Evolutionary conservation across 2,329 filamentous ascomycete genomes (phyloP).

Genomic region (Lasiodiplodia sp.): DNA sequence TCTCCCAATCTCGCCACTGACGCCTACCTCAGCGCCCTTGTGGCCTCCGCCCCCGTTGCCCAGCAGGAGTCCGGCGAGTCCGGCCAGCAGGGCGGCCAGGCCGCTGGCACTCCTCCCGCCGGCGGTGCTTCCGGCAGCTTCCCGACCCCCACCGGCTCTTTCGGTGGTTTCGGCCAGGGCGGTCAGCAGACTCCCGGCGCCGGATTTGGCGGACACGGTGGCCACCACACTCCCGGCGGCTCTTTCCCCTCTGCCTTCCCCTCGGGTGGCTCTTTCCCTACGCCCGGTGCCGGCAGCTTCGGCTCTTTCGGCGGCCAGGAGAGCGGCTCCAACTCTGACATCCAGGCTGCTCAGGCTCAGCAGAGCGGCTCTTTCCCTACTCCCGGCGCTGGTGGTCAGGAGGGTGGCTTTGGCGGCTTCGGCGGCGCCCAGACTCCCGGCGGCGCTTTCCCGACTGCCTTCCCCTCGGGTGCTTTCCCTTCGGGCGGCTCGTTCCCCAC

Average conservation of each 20-base stretch:
- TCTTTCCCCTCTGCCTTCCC: slow-evolving; percentile 6
- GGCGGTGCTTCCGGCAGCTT: slow-evolving; percentile 1
- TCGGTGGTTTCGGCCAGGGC: background rate
- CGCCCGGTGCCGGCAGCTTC: background rate
- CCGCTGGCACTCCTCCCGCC: slow-evolving; percentile 5
- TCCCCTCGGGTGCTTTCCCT: background rate
- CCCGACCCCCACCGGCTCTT: slow-evolving; percentile 7
- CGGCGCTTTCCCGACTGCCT: slow-evolving; percentile 7
- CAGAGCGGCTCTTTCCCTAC: slow-evolving; percentile 10
- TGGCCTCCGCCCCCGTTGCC: slow-evolving; percentile 23
- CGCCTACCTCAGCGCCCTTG: slow-evolving; percentile 13
- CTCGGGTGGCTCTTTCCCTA: slow-evolving; percentile 8
- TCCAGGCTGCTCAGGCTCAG: background rate
- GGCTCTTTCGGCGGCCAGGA: background rate
- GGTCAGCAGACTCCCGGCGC: background rate
- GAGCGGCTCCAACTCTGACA: background rate
- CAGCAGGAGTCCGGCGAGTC: slow-evolving; percentile 9
- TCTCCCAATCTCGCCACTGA: background rate
- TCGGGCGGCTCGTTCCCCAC: background rate
- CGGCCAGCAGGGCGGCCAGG: slow-evolving; percentile 2
- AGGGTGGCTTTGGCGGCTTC: slow-evolving; percentile 2
- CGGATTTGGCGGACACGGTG: slow-evolving; percentile 4
- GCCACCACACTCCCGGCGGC: slow-evolving; percentile 4
- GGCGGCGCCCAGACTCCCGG: slow-evolving; percentile 13
- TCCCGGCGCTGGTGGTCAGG: background rate